Conservation (phyloP, 148 eudicot species). For the Rhododendron simsii region DNA sequence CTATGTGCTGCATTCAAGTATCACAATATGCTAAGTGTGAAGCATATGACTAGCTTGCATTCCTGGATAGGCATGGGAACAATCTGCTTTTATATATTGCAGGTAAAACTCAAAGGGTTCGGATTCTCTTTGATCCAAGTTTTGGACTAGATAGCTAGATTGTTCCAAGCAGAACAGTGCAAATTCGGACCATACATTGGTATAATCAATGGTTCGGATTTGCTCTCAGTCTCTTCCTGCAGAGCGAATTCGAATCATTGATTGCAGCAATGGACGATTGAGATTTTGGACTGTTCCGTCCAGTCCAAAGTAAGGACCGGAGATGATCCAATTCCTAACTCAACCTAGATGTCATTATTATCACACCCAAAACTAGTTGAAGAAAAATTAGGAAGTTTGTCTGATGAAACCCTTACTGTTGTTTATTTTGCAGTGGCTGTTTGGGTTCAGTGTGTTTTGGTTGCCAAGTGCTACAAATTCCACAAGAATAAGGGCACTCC, state of each 20-base stretch:
- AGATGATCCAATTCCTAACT: neutral
- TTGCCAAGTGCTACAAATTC: constrained; percentile 25
- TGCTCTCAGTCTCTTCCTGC: neutral
- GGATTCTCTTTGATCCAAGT: too few species aligned
- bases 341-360: neutral
- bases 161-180: neutral
- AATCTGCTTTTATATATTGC: constrained; percentile 61
- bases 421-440: constrained; percentile 49
- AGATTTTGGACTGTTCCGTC: neutral
- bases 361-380: neutral
- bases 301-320: neutral
- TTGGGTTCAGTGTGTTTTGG: constrained; percentile 48
- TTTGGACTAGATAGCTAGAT: neutral
- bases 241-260: neutral
- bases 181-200: too few species aligned
- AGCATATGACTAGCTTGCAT: constrained; percentile 62
- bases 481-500: constrained; percentile 32
- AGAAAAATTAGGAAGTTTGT: neutral
- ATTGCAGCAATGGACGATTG: neutral
- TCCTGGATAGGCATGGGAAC: constrained; percentile 87
- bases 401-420: neutral
- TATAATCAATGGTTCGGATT: too few species aligned
- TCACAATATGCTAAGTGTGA: constrained; percentile 28
- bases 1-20: constrained; percentile 67
- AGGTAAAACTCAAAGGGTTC: constrained; percentile 34